Percentiles rank a stretch among this genome's conserved stretches.
Conservation (phyloP, 1,139 yeast species). For the Suhomyces yuchorum region DNA sequence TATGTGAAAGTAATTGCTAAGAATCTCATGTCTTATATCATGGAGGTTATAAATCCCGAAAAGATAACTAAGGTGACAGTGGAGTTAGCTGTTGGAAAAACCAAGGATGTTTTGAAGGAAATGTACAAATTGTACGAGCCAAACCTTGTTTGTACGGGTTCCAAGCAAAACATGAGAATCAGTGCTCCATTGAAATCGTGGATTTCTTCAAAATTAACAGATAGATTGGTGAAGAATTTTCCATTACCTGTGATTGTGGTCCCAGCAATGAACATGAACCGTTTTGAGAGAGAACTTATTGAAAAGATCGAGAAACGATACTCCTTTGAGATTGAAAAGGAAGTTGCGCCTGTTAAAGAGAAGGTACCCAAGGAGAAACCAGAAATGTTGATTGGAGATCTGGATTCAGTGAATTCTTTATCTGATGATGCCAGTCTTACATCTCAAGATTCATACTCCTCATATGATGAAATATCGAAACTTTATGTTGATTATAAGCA, state of each 20-base stretch:
- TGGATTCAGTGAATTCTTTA: constrained; percentile 27
- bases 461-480: constrained; percentile 43
- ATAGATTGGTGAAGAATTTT: constrained; percentile 60
- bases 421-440: constrained; percentile 22
- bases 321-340: neutral
- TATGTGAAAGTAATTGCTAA: constrained; percentile 37
- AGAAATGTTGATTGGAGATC: constrained; percentile 14
- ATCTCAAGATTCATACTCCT: constrained; percentile 38
- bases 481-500: constrained; percentile 33
- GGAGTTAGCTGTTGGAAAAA: constrained; percentile 63
- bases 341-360: neutral
- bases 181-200: constrained; percentile 59
- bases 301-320: constrained; percentile 23
- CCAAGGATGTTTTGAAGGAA: constrained; percentile 59
- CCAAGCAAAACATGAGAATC: constrained; percentile 50
- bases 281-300: constrained; percentile 47
- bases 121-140: constrained; percentile 68
- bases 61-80: constrained; percentile 58
- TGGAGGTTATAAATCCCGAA: constrained; percentile 49
- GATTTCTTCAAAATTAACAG: constrained; percentile 63
- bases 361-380: constrained; percentile 4
- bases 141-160: constrained; percentile 60
- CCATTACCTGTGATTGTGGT: constrained; percentile 72
- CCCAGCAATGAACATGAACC: constrained; percentile 63
- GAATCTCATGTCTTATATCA: constrained; percentile 49